These are phyloP conservation scores for Boletus rubescentipes DNA, from an alignment of 768 basidiomycete species.

Conservation along the genomic window DNA sequence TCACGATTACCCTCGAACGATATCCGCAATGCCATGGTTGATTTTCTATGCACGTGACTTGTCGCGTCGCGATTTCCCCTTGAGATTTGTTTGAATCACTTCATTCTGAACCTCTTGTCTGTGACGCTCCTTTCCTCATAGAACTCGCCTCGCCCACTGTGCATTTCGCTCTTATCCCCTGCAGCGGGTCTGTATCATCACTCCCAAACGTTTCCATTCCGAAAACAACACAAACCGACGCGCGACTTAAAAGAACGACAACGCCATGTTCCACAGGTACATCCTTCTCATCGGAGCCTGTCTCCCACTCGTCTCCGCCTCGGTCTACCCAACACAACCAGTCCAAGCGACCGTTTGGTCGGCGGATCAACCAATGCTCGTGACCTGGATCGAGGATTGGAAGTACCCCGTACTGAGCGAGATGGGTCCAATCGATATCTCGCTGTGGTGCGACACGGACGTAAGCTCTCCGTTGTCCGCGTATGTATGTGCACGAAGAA, in stretches of 20 bases:
- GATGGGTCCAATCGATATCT: constrained; percentile 45
- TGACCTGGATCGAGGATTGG: constrained; percentile 54
- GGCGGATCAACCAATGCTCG: constrained; percentile 40
- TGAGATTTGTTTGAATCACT: neutral
- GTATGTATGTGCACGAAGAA: neutral
- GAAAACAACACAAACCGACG: neutral
- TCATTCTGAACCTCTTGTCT: neutral
- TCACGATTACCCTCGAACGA: constrained; percentile 2
- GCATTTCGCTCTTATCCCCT: constrained; percentile 3
- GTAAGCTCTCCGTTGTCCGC: constrained; percentile 27
- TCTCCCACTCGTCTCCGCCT: constrained; percentile 27
- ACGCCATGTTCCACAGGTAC: constrained; percentile 9
- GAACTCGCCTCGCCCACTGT: constrained; percentile 1
- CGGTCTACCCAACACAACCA: constrained; percentile 53
- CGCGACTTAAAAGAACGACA: neutral
- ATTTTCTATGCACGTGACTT: constrained; percentile 29
- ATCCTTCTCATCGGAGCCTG: neutral
- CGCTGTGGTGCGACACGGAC: constrained; percentile 44
- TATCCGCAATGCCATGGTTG: constrained; percentile 14
- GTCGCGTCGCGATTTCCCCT: constrained; percentile 14
- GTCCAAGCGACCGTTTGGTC: constrained; percentile 43
- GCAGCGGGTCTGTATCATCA: constrained; percentile 32
- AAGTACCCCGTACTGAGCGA: constrained; percentile 39
- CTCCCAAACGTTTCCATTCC: neutral
- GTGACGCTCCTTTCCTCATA: neutral